Evolutionary conservation across 2,329 filamentous ascomycete genomes (phyloP), one percentile per base, ranked within the genome.

Genomic region (Colletotrichum siamense): DNA sequence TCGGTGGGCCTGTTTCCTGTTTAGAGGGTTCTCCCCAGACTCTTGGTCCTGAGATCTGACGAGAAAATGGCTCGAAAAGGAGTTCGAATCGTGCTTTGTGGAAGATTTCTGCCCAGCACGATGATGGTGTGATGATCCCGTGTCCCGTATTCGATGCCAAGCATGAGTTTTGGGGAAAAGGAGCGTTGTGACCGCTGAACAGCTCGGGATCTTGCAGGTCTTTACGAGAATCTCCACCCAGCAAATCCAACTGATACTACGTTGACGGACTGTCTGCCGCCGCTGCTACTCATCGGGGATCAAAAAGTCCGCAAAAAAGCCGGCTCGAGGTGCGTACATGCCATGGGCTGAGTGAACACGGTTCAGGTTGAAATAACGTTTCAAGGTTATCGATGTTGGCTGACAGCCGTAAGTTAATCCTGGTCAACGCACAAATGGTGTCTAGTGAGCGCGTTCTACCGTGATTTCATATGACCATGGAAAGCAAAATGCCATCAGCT

Each of bases 1-100:
- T 71, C 44, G 52, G 72, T 71, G 67, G 72, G 32, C 49, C 67
- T 62, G 72, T 75, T 75, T 71, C 72, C 68, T 71, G 49, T 75
- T 75, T 52, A 75, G 61, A 71, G 72, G 24, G 22, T 34, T 52
- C 24, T 34, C 44, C 67, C 71, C 66, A 57, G n/a, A 61, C 28
- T 49, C 67, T 59, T 57, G 71, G 64, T 63, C 26, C 64, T 62
- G 39, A 9, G 71, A 49, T 64, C 32, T 22, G 57, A 55, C 59
- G 30, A n/a, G 26, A 59, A 61, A 28, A 34, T 59, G 66, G 59
- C 13, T 34, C 32, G 24, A 65, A 70, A 34, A 26, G 32, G 67
- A 65, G 59, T 6, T 12, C 6, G 18, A 7, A 32, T 64, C 71
- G 6, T 70, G 32, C 22, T 18, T 28, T 39, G 28, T 15, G 32